phyloP scores from a whole-genome alignment of 495 filamentous ascomycete genomes.

The Margaritispora aquatica region DNA sequence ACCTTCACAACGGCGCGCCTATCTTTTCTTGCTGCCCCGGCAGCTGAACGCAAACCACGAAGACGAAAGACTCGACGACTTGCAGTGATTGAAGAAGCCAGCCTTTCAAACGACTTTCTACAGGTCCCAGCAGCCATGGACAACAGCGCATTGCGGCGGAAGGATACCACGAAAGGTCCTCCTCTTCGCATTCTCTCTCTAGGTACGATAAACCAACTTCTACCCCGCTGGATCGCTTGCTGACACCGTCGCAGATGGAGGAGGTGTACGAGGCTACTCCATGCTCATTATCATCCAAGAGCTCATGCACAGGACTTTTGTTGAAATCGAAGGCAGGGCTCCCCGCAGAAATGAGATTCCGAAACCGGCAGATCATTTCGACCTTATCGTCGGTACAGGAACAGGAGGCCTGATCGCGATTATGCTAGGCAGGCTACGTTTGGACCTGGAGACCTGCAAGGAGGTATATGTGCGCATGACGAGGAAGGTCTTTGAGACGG shows the following conservation, averaged over 20 bases:
- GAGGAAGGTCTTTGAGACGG: constrained; percentile 89
- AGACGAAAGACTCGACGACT: constrained; percentile 4
- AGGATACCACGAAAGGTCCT: constrained; percentile 92
- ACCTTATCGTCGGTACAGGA: constrained; percentile 89
- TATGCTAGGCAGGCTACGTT: constrained; percentile 87
- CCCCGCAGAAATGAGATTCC: constrained; percentile 84
- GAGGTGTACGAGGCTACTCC: constrained; percentile 93
- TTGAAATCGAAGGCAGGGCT: constrained; percentile 76
- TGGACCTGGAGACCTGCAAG: constrained; percentile 94
- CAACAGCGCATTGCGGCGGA: constrained; percentile 49
- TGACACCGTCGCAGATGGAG: constrained; percentile 56
- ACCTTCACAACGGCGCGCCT: constrained; percentile 20
- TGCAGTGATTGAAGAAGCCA: constrained; percentile 6
- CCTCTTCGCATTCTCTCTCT: constrained; percentile 87
- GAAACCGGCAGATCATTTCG: constrained; percentile 97
- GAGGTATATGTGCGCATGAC: constrained; percentile 94
- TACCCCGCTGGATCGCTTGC: background rate
- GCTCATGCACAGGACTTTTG: constrained; percentile 89
- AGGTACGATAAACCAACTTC: constrained; percentile 51
- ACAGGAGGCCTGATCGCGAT: constrained; percentile 94
- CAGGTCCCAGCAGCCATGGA: constrained; percentile 12
- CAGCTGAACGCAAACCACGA: constrained; percentile 4
- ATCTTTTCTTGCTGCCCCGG: constrained; percentile 15
- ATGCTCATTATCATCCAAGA: constrained; percentile 94
- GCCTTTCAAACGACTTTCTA: background rate